A percentile compares a stretch with the other conserved stretches of the same genome.
phyloP scores from a whole-genome alignment of 177 flowering plant genomes.

The Telopea speciosissima region DNA sequence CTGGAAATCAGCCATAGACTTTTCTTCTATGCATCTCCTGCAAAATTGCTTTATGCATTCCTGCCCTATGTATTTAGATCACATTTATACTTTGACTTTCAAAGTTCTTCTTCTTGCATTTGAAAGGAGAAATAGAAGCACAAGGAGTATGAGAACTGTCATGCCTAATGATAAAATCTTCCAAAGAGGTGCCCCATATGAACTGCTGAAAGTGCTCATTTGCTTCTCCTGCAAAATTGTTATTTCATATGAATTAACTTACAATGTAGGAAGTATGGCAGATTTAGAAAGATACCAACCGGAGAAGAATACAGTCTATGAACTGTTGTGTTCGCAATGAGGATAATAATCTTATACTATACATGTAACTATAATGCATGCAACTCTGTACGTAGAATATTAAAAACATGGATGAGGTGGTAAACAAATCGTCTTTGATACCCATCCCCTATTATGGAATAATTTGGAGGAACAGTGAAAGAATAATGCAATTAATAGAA shows the following conservation, averaged over 20 bases:
- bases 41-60: not conserved
- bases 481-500: too few relatives aligned
- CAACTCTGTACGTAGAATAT: too few relatives aligned
- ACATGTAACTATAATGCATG: too few relatives aligned
- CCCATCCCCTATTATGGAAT: too few relatives aligned
- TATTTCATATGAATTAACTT: not conserved
- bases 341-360: too few relatives aligned
- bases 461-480: too few relatives aligned
- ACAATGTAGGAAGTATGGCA: not conserved
- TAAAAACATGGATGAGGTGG: too few relatives aligned
- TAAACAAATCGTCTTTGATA: too few relatives aligned
- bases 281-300: not conserved
- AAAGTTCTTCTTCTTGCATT: constrained; percentile 41
- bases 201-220: constrained; percentile 3
- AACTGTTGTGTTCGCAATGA: too few relatives aligned
- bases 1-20: not conserved
- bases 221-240: constrained; percentile 9
- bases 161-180: constrained; percentile 15
- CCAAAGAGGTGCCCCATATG: constrained; percentile 21
- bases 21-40: not conserved
- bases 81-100: constrained; percentile 39
- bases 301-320: not conserved
- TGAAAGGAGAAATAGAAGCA: constrained; percentile 27
- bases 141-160: constrained; percentile 13
- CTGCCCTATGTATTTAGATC: not conserved